Evolutionary conservation across 108 stramenopile species (phyloP).

Genomic region (Fistulifera solaris): DNA sequence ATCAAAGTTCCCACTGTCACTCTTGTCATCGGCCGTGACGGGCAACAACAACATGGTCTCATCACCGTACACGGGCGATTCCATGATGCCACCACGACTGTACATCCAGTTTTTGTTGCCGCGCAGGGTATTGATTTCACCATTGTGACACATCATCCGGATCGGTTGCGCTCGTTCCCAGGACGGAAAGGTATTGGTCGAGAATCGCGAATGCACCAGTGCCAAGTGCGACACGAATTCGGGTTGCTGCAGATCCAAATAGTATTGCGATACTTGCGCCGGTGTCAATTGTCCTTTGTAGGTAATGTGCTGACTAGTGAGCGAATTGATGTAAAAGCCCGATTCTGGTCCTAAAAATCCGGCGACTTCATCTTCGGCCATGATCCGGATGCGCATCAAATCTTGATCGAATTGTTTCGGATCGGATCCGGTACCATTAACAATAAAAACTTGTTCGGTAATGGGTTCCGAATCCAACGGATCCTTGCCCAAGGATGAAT

Average conservation of each 20-base stretch:
- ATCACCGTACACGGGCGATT: constrained; percentile 77
- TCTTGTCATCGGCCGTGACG: constrained; percentile 83
- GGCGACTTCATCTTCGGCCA: constrained; percentile 74
- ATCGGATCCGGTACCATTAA: constrained; percentile 19
- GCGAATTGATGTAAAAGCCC: constrained; percentile 87
- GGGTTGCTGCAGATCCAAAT: constrained; percentile 78
- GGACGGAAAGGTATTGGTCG: constrained; percentile 92
- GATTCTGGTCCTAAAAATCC: constrained; percentile 72
- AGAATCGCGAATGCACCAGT: constrained; percentile 92
- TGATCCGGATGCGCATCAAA: constrained; percentile 78
- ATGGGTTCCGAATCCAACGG: constrained; percentile 85
- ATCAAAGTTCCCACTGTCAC: constrained; percentile 96
- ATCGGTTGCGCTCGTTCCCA: constrained; percentile 96
- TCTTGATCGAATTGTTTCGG: constrained; percentile 83
- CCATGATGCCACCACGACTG: constrained; percentile 91
- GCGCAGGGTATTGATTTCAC: constrained; percentile 93
- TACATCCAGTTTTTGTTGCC: constrained; percentile 99
- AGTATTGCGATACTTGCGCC: constrained; percentile 89
- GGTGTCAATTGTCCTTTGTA: constrained; percentile 96
- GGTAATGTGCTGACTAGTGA: constrained; percentile 79
- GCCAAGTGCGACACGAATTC: constrained; percentile 79
- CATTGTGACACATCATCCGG: constrained; percentile 97
- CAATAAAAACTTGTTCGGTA: constrained; percentile 79
- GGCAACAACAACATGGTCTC: constrained; percentile 78
- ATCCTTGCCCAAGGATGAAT: constrained; percentile 84